These are phyloP conservation scores for Carex sylvatica DNA, from an alignment of 202 grass and related monocot species.

Conservation along the genomic window DNA sequence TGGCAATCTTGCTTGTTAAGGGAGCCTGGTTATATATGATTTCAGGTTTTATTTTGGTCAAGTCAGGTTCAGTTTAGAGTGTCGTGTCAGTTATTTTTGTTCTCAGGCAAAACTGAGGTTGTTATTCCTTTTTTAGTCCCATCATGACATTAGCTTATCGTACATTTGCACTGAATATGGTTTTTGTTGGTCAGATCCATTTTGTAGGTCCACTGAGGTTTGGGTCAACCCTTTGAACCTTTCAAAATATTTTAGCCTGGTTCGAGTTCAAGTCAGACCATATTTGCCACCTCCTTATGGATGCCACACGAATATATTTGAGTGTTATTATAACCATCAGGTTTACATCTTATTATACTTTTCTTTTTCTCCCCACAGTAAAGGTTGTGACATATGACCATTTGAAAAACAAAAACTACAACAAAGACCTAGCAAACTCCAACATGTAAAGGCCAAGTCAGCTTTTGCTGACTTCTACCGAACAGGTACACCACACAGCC, in stretches of 20 bases:
- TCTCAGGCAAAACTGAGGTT: no score
- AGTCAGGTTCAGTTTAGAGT: no score
- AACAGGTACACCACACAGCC: no score
- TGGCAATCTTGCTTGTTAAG: background rate
- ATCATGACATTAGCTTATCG: background rate
- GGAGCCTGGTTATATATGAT: background rate
- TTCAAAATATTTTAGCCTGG: background rate
- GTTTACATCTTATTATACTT: slow-evolving; percentile 2
- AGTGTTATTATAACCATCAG: background rate
- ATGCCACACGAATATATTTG: background rate
- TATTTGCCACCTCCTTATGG: background rate
- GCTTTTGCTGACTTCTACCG: no score
- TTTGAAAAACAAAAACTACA: no score
- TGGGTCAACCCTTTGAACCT: background rate
- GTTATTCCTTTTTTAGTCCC: background rate
- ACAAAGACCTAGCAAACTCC: no score
- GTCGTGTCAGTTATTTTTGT: no score
- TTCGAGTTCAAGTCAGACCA: background rate
- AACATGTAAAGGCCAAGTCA: no score
- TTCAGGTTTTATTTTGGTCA: background rate
- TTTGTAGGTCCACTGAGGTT: background rate
- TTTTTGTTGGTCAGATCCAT: background rate
- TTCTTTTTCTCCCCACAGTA: no score
- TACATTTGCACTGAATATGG: background rate
- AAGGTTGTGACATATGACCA: no score